Conservation (phyloP, 2,329 filamentous ascomycete species). For the Phyllosticta capitalensis region DNA sequence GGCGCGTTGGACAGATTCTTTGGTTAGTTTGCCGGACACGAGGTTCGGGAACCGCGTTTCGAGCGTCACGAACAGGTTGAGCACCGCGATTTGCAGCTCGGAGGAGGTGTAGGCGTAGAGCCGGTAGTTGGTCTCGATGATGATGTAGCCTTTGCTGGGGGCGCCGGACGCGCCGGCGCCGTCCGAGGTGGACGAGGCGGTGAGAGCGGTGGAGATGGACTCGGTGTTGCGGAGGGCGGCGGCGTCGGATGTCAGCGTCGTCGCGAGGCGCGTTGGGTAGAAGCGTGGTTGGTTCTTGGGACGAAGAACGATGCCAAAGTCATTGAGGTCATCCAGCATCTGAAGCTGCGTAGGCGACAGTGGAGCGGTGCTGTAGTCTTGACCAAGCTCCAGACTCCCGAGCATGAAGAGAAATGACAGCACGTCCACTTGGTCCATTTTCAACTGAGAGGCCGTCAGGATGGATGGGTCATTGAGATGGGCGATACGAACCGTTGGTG, state of each 20-base stretch:
- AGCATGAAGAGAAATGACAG: slow-evolving; percentile 94
- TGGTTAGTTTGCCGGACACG: slow-evolving; percentile 82
- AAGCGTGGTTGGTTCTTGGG: slow-evolving; percentile 40
- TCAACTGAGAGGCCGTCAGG: slow-evolving; percentile 34
- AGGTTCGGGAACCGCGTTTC: slow-evolving; percentile 90
- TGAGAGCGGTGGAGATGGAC: slow-evolving; percentile 57
- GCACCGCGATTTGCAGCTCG: slow-evolving; percentile 85
- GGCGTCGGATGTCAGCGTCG: slow-evolving; percentile 75
- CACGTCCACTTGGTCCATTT: slow-evolving; percentile 85
- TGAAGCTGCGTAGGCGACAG: slow-evolving; percentile 72
- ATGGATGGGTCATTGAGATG: neutral
- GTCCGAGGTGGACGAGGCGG: slow-evolving; percentile 40
- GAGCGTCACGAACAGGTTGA: slow-evolving; percentile 80
- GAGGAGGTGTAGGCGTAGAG: slow-evolving; percentile 95
- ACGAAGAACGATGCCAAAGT: slow-evolving; percentile 85
- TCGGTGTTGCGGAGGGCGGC: slow-evolving; percentile 61
- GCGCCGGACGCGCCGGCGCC: slow-evolving; percentile 40
- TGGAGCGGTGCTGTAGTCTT: slow-evolving; percentile 78
- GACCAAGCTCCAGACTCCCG: slow-evolving; percentile 82
- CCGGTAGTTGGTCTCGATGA: slow-evolving; percentile 96
- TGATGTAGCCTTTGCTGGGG: slow-evolving; percentile 66
- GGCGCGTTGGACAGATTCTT: slow-evolving; percentile 77
- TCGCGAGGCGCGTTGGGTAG: slow-evolving; percentile 90
- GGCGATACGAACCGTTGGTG: slow-evolving; percentile 22
- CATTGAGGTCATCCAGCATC: slow-evolving; percentile 82